A percentile compares a stretch with the other conserved stretches of the same genome.
These are phyloP conservation scores for Lolium rigidum DNA, from an alignment of 176 grass and related monocot species.

Conservation along the genomic window DNA sequence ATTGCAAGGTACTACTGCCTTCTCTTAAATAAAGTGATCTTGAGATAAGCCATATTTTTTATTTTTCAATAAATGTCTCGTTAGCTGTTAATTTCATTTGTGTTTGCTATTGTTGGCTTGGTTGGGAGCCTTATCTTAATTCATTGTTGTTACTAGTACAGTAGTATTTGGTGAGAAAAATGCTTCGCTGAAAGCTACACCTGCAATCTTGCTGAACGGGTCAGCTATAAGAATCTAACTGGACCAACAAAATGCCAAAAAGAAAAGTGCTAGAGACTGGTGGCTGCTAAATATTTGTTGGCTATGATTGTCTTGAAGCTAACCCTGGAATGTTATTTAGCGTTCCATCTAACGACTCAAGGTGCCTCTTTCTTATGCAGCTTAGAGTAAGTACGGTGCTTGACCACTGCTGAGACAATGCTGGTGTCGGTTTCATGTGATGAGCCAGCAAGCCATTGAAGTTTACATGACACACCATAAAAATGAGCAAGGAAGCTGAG, in stretches of 20 bases:
- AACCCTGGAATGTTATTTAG: not conserved
- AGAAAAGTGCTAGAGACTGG: not conserved
- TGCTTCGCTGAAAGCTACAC: not conserved
- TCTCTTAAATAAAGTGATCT: not conserved
- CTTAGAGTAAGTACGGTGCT: conserved; percentile 88
- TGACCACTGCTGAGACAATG: conserved; percentile 73
- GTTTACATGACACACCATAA: conserved; percentile 28
- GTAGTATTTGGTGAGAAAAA: conserved; percentile 4
- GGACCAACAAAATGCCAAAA: conserved; percentile 1
- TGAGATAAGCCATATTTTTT: conserved; percentile 13
- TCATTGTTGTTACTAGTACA: not conserved
- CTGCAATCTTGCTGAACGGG: not conserved
- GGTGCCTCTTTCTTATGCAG: conserved; percentile 45
- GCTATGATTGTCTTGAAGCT: not conserved
- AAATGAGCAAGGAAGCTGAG: conserved; percentile 11
- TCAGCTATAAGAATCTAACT: conserved; percentile 14
- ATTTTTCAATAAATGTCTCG: not conserved
- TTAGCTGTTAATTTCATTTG: conserved; percentile 31
- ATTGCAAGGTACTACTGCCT: conserved; percentile 45
- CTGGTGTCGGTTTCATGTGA: conserved; percentile 50
- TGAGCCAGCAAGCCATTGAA: not conserved
- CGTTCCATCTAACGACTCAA: conserved; percentile 15
- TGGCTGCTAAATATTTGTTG: not conserved
- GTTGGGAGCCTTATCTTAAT: conserved; percentile 12
- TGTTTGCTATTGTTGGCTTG: conserved; percentile 16